These are phyloP conservation scores for Aureobasidium melanogenum DNA, from an alignment of 2,329 filamentous ascomycete species.

Conservation along the genomic window DNA sequence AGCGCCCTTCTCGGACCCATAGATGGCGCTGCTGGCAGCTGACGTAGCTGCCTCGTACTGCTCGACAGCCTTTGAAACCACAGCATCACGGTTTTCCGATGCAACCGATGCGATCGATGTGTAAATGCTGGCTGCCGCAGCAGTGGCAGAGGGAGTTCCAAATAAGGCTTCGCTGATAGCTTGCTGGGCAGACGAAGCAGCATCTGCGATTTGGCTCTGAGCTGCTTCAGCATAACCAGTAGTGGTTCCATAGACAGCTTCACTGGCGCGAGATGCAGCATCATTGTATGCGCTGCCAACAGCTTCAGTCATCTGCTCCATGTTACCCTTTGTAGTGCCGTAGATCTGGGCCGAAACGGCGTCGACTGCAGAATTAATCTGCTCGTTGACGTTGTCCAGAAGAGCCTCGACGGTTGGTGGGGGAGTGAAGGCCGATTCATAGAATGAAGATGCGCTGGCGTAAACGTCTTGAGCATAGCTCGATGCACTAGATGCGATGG, in stretches of 20 bases:
- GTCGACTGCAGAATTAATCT: slow-evolving; percentile 50
- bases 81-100: slow-evolving; percentile 30
- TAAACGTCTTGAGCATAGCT: slow-evolving; percentile 38
- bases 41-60: slow-evolving; percentile 41
- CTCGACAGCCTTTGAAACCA: slow-evolving; percentile 18
- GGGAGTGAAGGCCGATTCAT: slow-evolving; percentile 40
- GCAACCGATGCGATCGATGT: slow-evolving; percentile 38
- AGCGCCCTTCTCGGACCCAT: slow-evolving; percentile 44
- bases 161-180: slow-evolving; percentile 51
- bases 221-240: slow-evolving; percentile 46
- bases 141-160: slow-evolving; percentile 44
- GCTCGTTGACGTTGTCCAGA: slow-evolving; percentile 46
- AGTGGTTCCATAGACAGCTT: slow-evolving; percentile 47
- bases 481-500: slow-evolving; percentile 42
- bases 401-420: slow-evolving; percentile 50
- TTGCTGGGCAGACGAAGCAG: slow-evolving; percentile 45
- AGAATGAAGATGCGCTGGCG: slow-evolving; percentile 38
- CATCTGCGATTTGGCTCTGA: slow-evolving; percentile 43
- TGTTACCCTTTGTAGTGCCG: slow-evolving; percentile 44
- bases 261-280: slow-evolving; percentile 33
- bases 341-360: slow-evolving; percentile 51
- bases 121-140: slow-evolving; percentile 35
- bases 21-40: slow-evolving; percentile 36
- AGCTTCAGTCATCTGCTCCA: slow-evolving; percentile 46
- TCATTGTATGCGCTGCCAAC: slow-evolving; percentile 43